A percentile compares a stretch with the other conserved stretches of the same genome.
Conservation (phyloP, 139 green algal species). For the Tetradesmus lagerheimii region DNA sequence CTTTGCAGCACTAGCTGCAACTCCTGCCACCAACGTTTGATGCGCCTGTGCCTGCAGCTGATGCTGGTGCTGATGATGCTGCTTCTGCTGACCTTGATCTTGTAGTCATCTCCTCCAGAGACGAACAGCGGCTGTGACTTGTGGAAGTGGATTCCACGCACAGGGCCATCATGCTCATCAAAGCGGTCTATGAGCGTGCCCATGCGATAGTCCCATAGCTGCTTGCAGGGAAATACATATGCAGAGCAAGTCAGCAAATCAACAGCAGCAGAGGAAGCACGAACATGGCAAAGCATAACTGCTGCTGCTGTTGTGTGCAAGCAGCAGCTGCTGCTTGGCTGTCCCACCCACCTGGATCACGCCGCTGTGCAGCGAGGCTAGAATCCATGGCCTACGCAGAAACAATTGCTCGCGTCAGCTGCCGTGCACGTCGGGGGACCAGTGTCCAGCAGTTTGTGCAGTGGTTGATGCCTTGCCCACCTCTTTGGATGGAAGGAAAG, state of each 20-base stretch:
- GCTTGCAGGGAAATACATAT: conserved; percentile 39
- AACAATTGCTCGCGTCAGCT: neutral
- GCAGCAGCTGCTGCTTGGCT: neutral
- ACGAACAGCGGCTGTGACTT: conserved; percentile 98
- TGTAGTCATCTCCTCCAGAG: conserved; percentile 98
- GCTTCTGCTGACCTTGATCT: conserved; percentile 96
- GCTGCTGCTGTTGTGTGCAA: conserved; percentile 21
- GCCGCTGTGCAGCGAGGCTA: conserved; percentile 98
- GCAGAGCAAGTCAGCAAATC: neutral
- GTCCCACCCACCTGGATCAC: conserved; percentile 91
- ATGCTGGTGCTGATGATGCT: conserved; percentile 54
- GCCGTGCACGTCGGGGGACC: neutral
- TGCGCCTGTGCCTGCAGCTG: neutral
- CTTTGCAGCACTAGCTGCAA: neutral
- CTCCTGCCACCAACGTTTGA: too few relatives aligned
- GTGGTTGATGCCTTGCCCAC: conserved; percentile 48
- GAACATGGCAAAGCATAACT: neutral
- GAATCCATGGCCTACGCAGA: conserved; percentile 94
- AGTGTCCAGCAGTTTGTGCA: neutral
- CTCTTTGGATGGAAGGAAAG: conserved; percentile 98
- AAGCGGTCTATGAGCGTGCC: conserved; percentile 99
- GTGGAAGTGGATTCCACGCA: conserved; percentile 98
- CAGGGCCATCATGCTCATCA: conserved; percentile 99
- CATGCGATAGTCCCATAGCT: conserved; percentile 99
- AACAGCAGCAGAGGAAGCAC: neutral